phyloP scores from a whole-genome alignment of 805 yeast genomes.

The Starmerella potacharoeniae region DNA sequence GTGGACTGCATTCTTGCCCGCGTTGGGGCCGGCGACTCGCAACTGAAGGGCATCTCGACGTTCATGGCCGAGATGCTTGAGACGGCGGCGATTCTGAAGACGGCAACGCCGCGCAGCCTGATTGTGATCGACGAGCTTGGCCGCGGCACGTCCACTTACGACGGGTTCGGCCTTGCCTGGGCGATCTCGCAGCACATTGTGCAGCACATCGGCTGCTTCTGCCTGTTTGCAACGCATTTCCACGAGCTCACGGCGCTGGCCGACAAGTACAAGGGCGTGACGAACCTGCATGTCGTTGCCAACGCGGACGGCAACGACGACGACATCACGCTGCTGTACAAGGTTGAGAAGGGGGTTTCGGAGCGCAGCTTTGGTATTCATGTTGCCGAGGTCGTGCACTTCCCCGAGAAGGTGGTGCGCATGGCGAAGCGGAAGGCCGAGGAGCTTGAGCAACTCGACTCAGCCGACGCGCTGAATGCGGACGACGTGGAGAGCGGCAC shows the following conservation, averaged over 20 bases:
- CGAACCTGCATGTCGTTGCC: constrained; percentile 86
- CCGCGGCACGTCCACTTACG: constrained; percentile 86
- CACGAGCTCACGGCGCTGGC: constrained; percentile 84
- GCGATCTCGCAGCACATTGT: constrained; percentile 83
- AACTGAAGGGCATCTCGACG: constrained; percentile 90
- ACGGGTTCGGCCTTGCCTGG: constrained; percentile 97
- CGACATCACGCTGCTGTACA: constrained; percentile 74
- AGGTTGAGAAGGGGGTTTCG: constrained; percentile 92
- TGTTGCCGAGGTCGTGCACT: constrained; percentile 91
- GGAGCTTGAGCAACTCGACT: constrained; percentile 60
- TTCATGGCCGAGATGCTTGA: constrained; percentile 96
- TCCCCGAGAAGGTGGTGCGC: constrained; percentile 75
- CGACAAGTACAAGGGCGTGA: constrained; percentile 46
- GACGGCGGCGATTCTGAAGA: constrained; percentile 72
- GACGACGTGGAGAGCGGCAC: constrained; percentile 47
- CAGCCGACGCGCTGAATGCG: constrained; percentile 32
- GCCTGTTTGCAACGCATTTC: constrained; percentile 93
- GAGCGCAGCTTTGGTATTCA: constrained; percentile 96
- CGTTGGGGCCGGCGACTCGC: constrained; percentile 99
- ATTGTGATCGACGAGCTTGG: constrained; percentile 92
- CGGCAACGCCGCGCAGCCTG: constrained; percentile 67
- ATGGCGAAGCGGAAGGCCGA: constrained; percentile 94
- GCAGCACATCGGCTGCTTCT: constrained; percentile 57
- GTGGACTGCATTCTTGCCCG: constrained; percentile 90
- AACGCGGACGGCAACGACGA: constrained; percentile 24